phyloP scores from a whole-genome alignment of 148 eudicot genomes.

The Oxyria digyna region DNA sequence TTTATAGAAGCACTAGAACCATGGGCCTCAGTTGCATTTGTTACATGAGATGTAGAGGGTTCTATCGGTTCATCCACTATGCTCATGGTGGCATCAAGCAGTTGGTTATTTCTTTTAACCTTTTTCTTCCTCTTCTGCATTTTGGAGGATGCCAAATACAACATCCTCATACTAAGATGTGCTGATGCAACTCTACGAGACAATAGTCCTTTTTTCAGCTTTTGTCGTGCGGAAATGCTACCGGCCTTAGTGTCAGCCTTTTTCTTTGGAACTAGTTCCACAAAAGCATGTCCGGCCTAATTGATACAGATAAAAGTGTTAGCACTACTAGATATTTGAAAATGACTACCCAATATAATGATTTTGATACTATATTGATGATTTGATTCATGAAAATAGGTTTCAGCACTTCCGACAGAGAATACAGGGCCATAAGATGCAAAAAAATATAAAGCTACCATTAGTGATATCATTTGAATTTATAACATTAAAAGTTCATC shows the following conservation, averaged over 20 bases:
- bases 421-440: not conserved
- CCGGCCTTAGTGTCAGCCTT: slow-evolving; percentile 8
- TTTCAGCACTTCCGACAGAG: not conserved
- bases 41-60: slow-evolving; percentile 32
- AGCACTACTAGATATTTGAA: not conserved
- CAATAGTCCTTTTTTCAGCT: slow-evolving; percentile 22
- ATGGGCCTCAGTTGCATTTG: slow-evolving; percentile 1
- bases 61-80: slow-evolving; percentile 18
- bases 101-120: slow-evolving; percentile 15
- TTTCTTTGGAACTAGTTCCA: slow-evolving; percentile 5
- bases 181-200: slow-evolving; percentile 18
- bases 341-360: not conserved
- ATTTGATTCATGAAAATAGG: not conserved
- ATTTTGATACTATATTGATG: not conserved
- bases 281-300: not conserved
- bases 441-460: not conserved
- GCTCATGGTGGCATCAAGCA: slow-evolving; percentile 10
- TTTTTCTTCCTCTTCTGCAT: slow-evolving; percentile 34
- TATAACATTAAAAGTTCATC: not conserved
- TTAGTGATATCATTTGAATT: not conserved
- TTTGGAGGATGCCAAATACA: slow-evolving; percentile 29
- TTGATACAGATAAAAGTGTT: not conserved
- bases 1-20: slow-evolving; percentile 12
- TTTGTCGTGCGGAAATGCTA: slow-evolving; percentile 10
- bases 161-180: slow-evolving; percentile 47